Evolutionary conservation across 2,329 filamentous ascomycete species (phyloP).

Genomic region (Exophiala bonariae): DNA sequence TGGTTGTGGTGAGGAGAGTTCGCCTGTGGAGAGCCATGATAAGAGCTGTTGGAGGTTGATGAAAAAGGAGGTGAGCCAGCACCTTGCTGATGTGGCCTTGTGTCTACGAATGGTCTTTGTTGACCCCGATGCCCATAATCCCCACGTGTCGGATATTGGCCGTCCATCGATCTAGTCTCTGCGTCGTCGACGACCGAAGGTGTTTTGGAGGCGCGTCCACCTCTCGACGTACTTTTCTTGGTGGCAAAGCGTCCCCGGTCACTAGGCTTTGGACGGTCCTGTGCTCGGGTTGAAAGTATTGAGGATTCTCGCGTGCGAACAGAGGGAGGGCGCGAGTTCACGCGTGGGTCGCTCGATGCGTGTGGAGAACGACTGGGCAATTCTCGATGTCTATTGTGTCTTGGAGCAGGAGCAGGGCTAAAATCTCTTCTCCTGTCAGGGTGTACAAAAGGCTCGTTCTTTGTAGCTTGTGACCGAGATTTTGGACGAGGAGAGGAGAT

Average conservation of each 20-base stretch:
- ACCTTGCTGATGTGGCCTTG: constrained; percentile 46
- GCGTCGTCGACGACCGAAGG: constrained; percentile 33
- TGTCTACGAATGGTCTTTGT: constrained; percentile 41
- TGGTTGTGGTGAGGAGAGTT: constrained; percentile 60
- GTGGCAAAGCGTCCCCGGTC: constrained; percentile 3
- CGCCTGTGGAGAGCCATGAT: constrained; percentile 61
- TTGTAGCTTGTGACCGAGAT: constrained; percentile 24
- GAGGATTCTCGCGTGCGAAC: constrained; percentile 14
- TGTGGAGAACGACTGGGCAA: constrained; percentile 13
- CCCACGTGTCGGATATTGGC: constrained; percentile 33
- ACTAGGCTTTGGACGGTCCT: constrained; percentile 2
- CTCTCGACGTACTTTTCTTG: not conserved
- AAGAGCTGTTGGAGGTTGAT: constrained; percentile 51
- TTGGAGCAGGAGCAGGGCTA: constrained; percentile 35
- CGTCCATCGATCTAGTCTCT: constrained; percentile 32
- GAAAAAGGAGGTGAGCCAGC: constrained; percentile 61
- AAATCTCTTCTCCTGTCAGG: constrained; percentile 24
- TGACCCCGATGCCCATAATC: constrained; percentile 37
- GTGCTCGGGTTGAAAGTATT: constrained; percentile 12
- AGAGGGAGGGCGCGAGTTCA: constrained; percentile 12
- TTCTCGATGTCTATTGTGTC: constrained; percentile 26
- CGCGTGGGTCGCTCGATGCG: constrained; percentile 17
- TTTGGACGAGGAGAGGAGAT: constrained; percentile 5
- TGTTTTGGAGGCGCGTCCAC: constrained; percentile 14
- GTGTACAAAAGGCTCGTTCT: constrained; percentile 1